Conservation (phyloP, 1,284 basidiomycete genomes). For the Xanthoconium separans region DNA sequence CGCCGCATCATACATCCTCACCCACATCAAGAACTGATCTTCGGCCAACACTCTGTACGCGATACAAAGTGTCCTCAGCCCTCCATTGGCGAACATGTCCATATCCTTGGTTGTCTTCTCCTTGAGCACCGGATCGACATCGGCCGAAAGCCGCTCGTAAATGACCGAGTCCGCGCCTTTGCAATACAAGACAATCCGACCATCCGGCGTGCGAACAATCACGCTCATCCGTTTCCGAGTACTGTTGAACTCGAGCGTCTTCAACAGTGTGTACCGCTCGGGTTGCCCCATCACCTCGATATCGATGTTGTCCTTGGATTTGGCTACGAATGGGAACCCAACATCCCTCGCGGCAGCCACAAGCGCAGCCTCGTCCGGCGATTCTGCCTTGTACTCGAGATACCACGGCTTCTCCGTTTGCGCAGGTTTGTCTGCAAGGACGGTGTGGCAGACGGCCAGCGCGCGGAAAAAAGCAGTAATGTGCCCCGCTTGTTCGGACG, state of each 20-base stretch:
- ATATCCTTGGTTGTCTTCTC: constrained; percentile 82
- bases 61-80: constrained; percentile 89
- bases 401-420: constrained; percentile 61
- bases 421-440: constrained; percentile 77
- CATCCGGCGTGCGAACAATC: constrained; percentile 81
- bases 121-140: constrained; percentile 77
- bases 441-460: constrained; percentile 89
- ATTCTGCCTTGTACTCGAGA: constrained; percentile 94
- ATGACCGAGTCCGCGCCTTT: constrained; percentile 98
- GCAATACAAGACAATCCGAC: constrained; percentile 82
- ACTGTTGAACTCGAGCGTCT: constrained; percentile 91
- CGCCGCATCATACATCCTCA: constrained; percentile 80
- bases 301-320: constrained; percentile 74
- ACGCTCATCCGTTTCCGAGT: constrained; percentile 94
- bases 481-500: constrained; percentile 62
- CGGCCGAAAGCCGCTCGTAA: constrained; percentile 75
- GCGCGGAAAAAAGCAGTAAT: constrained; percentile 89
- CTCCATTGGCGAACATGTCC: constrained; percentile 92
- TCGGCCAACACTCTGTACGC: constrained; percentile 80
- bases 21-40: constrained; percentile 85
- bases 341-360: constrained; percentile 90
- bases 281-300: constrained; percentile 91
- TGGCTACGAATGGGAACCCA: constrained; percentile 88
- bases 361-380: constrained; percentile 92
- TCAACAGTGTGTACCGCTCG: constrained; percentile 80